Base-by-base conservation (phyloP, 495 filamentous ascomycete species). In the Podospora sp. region DNA sequence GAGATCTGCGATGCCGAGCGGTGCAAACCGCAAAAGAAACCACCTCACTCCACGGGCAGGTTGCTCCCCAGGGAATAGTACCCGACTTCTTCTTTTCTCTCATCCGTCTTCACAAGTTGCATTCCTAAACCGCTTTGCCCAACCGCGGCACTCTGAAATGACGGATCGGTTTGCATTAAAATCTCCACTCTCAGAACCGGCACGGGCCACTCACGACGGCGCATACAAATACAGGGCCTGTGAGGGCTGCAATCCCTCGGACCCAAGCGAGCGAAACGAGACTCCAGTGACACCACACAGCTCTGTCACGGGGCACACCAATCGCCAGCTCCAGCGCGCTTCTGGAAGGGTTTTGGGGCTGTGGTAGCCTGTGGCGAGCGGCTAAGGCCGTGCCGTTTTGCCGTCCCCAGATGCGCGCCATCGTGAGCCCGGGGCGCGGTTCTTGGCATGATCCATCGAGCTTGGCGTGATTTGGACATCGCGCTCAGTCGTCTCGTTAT, bases 381-480 rank as follows among this genome's bases (percentile, higher is more conserved):
- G 40, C 61, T 63, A 22, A 53, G 25, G n/a, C 21, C 61, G 61
- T 63, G 61, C 61, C 61, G 61, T 27, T 63, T 33, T 63, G 22
- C 61, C 61, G 61, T 50, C 25, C 4, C 56, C n/a, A 26, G 25
- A 21, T 33, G 56, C 56, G 21, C 40, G 46, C 25, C 61, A 46
- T 35, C 26, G n/a, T 52, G 49, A 40, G 36, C 46, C 50, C 18
- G 61, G 36, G 59, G 61, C 40, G 49, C 61, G 18, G 61, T 53
- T 11, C 61, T 63, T 63, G 61, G 61, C 61, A 36, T 12, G n/a
- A 63, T 46, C 40, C 40, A 46, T 46, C 2, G 40, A 46, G 40
- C 40, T 46, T 46, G 26, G 53, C 22, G 12, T 57, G 53, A 24
- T 27, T 57, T 24, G 20, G 22, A 57, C 22, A 57, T 57, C 26